Base-by-base conservation (phyloP, 805 yeast species). In the Metschnikowia borealis region DNA sequence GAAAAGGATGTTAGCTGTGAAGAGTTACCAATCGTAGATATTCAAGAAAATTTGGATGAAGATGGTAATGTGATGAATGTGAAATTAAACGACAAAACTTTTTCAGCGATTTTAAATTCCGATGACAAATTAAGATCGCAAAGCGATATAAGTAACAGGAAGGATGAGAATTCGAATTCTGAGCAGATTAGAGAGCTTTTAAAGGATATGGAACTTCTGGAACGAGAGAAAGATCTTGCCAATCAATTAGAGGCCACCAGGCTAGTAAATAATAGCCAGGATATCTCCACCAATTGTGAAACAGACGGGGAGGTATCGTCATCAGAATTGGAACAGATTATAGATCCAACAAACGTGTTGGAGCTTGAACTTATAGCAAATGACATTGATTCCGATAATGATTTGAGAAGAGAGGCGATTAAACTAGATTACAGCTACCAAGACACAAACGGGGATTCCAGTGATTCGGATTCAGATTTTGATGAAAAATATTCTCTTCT, bases 31-130 rank as follows among this genome's bases (percentile, higher is more conserved):
- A 70, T 87, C 21, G 81, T 89, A 82, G 97, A 90, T 50, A 91
- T 91, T 20, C 75, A 83, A 47, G 97, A 90, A 62, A 68, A 63
- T 47, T 65, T 91, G 36, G 96, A 90, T 65, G 96, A 88, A 0
- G 83, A 87, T n/a, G 97, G 83, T 0, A 82, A 87, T 52, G 75
- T 90, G 1, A 62, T 86, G 2, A 53, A 56, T 6, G 68, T 57
- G 5, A 66, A 56, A 42, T 44, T 70, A 10, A 70, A 67, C 44
- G 57, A 66, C 35, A 53, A 53, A 37, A 35, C 37, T 14, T 44
- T 44, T 35, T 8, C 38, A 8, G 21, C 44, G 10, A 8, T 13
- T 6, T 8, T 29, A 7, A 18, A 18, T n/a, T 31, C 26, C 14
- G n/a, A n/a, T 23, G 32, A 38, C 41, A 8, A 38, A n/a, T 23